phyloP scores from a whole-genome alignment of 371 early-diverging fungal species.

The Mucor irregularis region DNA sequence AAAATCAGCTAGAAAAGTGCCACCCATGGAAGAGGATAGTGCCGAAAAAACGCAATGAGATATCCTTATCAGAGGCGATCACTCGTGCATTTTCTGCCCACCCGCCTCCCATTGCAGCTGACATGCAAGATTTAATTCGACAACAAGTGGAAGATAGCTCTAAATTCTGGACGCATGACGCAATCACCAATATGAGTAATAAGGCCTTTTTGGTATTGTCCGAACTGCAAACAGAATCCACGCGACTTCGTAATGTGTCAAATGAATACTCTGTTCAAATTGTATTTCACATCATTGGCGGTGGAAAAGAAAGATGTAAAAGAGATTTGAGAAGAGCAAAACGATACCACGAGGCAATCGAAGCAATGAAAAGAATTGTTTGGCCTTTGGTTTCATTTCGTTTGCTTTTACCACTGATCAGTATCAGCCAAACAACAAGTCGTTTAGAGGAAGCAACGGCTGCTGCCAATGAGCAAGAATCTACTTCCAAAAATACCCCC shows the following conservation, averaged over 20 bases:
- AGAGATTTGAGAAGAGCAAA: conserved; percentile 28
- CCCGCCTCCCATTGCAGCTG: neutral
- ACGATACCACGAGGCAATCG: conserved; percentile 37
- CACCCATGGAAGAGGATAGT: no score
- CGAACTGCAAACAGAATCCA: conserved; percentile 32
- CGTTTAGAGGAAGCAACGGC: conserved; percentile 5
- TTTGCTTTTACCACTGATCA: conserved; percentile 29
- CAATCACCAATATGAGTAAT: conserved; percentile 52
- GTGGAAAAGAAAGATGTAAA: conserved; percentile 22
- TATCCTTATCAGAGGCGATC: neutral
- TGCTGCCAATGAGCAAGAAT: neutral
- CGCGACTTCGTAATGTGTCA: conserved; percentile 33
- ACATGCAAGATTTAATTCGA: conserved; percentile 1
- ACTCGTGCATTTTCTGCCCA: conserved; percentile 10
- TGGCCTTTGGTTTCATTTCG: conserved; percentile 42
- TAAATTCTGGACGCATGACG: conserved; percentile 43
- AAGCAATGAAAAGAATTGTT: conserved; percentile 36
- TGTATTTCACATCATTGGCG: conserved; percentile 22
- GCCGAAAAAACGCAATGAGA: neutral
- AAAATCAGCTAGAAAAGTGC: neutral
- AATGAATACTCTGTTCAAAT: conserved; percentile 32
- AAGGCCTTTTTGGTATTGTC: conserved; percentile 26
- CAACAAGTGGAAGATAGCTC: conserved; percentile 8
- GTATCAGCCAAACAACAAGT: conserved; percentile 8
- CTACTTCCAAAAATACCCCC: neutral